Base-by-base conservation (phyloP, 108 stramenopile species). In the Nitzschia sp. region DNA sequence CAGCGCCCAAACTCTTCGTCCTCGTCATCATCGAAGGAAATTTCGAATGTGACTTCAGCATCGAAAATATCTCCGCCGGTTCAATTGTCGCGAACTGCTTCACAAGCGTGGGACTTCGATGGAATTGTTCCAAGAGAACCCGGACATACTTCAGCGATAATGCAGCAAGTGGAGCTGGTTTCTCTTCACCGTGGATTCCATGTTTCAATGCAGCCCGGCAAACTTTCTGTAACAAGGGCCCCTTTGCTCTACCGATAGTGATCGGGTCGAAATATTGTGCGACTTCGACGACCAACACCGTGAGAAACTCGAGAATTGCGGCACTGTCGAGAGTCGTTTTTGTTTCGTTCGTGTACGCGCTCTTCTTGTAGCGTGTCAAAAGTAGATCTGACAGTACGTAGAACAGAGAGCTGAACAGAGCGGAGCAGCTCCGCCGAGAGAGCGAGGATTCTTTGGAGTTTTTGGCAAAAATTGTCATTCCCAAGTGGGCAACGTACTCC, bases 1-100 rank as follows among this genome's bases (percentile, higher is more conserved):
- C 45, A 18, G 2, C 3, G 27, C 38, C 48, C 18, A 30, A 26
- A 48, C 3, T 24, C 46, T 13, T 57, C 49, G 46, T 51, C 62
- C 54, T 42, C 27, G 57, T 34, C 19, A 76, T 26, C 54, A 69
- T 60, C 15, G 25, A 19, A 29, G 26, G n/a, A 33, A 82, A 82
- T 32, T 74, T 74, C 9, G 82, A 82, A 53, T 82, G 82, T 5
- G 76, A 71, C 13, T 53, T 61, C 23, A 67, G 24, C 76, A 74
- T 74, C 35, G 59, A 36, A 31, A 82, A 82, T 1, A 82, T 45
- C 18, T 68, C 66, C n/a, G 17, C 27, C n/a, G 48, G 51, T 21
- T 42, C 19, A 33, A 63, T 30, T 24, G 35, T 34, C 9, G 19
- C 18, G 6, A 36, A 26, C 48, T 29, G 48, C 17, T 23, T 25